Evolutionary conservation across 2,329 filamentous ascomycete genomes (phyloP), one percentile per base, ranked within the genome.

Genomic region (Fusarium brevicatenulatum): DNA sequence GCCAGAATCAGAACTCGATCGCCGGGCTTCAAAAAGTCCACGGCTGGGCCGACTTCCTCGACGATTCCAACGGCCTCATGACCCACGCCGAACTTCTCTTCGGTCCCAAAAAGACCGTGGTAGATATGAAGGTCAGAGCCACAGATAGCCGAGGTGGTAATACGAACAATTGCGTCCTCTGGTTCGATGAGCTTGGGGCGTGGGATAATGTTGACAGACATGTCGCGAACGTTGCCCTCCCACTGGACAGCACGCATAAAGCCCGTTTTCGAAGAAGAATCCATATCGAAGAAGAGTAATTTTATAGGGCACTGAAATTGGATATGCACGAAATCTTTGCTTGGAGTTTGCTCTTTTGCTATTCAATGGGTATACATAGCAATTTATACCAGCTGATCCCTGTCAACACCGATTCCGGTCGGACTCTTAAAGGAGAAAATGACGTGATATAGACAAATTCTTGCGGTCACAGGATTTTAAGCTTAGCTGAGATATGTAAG

Each of bases 201-300:
- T 1, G 50, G 66, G 8, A 70, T 34, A 19, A 69, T 69, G 30
- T 69, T 69, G 10, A 68, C 56, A 4, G 57, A 34, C 66, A 69
- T 69, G 18, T 69, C 34, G 13, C 66, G 49, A n/a, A 69, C 19
- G 3, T 69, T 18, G 1, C 66, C 66, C 19, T 69, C 66, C 64
- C 66, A 68, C 10, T 69, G 57, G 3, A 69, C 64, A 18, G 66
- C 56, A 16, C 52, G 66, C 66, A 69, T 69, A 1, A 69, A 69
- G 2, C 57, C 39, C 1, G 44, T 47, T 10, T 69, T 63, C 5
- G 44, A 47, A 2, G n/a, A 16, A 8, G 4, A 34, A 2, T 25
- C 4, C 56, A 62, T 68, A 4, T 36, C 16, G 9, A 30, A 30
- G 9, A 21, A 32, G 1, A 9, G 10, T 15, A 4, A 1, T 5